Evolutionary conservation across 805 yeast genomes (phyloP), one percentile per base, ranked within the genome.

Genomic region (Huiozyma naganishii): DNA sequence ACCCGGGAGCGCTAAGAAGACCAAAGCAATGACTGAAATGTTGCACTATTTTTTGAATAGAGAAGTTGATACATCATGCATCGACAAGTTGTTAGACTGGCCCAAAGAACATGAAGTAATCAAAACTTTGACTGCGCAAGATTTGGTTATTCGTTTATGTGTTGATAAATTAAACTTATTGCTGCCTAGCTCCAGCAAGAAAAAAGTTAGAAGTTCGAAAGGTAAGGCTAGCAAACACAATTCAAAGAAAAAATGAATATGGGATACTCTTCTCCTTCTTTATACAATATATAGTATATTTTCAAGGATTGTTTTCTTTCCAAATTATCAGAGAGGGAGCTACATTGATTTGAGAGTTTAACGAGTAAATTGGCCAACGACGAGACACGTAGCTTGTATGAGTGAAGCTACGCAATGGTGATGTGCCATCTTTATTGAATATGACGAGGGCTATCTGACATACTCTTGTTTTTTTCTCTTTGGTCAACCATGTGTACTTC

Each of bases 1-100:
- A 51, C 89, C 95, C 0, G 80, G 80, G 1, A 69, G 73, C 29
- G 79, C 80, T 28, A 92, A 92, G 60, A 89, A 90, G 58, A 95
- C 96, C 2, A 92, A 92, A 57, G 80, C 92, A 1, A 68, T 86
- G 32, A 71, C 72, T 44, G 96, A 88, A 47, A 71, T 80, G 1
- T 54, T 86, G 47, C 70, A 76, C 43, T 73, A 72, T 52, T 77
- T 89, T 56, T 63, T 66, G 42, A 68, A 65, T 23, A 66, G 74
- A 51, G 74, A 75, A 46, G 56, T 72, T n/a, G 77, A 73, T 47
- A 39, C 54, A 5, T 47, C 61, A 7, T 76, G 71, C 43, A 45
- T 57, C 7, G 77, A 73, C 40, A 62, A 70, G 36, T 76, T 71
- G 47, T 49, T 60, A 17, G 88, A 82, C 45, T 88, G 95, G 95